Conservation (phyloP, 768 basidiomycete species). For the Coprinellus micaceus region DNA sequence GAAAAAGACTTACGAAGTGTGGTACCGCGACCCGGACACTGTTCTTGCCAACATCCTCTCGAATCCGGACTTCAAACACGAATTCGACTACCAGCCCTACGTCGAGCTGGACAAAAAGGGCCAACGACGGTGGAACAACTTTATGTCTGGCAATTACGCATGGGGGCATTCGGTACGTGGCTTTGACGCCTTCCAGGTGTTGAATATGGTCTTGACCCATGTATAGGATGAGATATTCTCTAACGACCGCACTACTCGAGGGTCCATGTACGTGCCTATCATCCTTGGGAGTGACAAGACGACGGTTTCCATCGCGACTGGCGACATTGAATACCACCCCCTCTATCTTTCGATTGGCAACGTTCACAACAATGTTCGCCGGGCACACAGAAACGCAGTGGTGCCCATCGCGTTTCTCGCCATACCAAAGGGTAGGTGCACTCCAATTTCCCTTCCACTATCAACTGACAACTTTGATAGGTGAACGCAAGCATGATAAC, state of each 20-base stretch:
- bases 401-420: slow-evolving; percentile 26
- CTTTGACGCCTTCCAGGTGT: background rate
- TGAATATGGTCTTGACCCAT: no score
- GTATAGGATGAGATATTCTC: slow-evolving; percentile 27
- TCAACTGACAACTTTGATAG: background rate
- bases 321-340: slow-evolving; percentile 35
- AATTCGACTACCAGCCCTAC: slow-evolving; percentile 30
- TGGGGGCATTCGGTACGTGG: slow-evolving; percentile 36
- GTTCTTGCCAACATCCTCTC: slow-evolving; percentile 24
- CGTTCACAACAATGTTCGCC: slow-evolving; percentile 28
- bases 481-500: slow-evolving; percentile 6
- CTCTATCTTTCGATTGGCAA: slow-evolving; percentile 32
- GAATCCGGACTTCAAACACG: slow-evolving; percentile 30
- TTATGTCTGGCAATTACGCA: slow-evolving; percentile 38
- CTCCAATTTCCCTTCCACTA: background rate
- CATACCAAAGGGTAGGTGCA: slow-evolving; percentile 19
- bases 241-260: slow-evolving; percentile 20
- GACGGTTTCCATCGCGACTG: slow-evolving; percentile 32
- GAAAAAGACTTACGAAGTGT: background rate
- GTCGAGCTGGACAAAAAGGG: slow-evolving; percentile 20
- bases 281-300: slow-evolving; percentile 38
- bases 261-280: slow-evolving; percentile 29
- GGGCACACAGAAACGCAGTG: slow-evolving; percentile 30
- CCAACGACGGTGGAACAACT: slow-evolving; percentile 22
- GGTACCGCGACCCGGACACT: slow-evolving; percentile 20